A percentile compares a stretch with the other conserved stretches of the same genome.
Evolutionary conservation across 768 basidiomycete genomes (phyloP).

Genomic region (Boletellus sp.): DNA sequence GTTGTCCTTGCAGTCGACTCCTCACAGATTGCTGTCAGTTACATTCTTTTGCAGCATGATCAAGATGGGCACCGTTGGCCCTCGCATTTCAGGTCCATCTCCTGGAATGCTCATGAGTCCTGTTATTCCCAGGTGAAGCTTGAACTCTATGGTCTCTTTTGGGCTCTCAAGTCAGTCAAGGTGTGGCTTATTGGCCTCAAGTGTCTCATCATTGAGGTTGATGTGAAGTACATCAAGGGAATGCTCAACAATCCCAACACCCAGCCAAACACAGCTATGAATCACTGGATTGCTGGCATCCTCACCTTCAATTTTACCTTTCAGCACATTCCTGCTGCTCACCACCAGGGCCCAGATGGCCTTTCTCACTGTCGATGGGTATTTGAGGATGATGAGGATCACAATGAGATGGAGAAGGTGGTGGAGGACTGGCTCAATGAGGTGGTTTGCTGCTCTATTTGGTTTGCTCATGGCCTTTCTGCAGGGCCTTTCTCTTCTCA

Average conservation of each 20-base stretch:
- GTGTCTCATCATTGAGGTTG: conserved; percentile 36
- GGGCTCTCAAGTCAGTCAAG: conserved; percentile 19
- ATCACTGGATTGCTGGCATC: conserved; percentile 28
- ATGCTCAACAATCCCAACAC: conserved; percentile 36
- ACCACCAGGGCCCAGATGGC: conserved; percentile 29
- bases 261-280: conserved; percentile 31
- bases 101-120: conserved; percentile 25
- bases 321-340: conserved; percentile 25
- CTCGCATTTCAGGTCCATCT: conserved; percentile 37
- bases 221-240: conserved; percentile 38
- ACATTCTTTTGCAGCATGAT: conserved; percentile 28
- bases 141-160: conserved; percentile 29
- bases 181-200: conserved; percentile 28
- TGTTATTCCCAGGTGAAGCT: conserved; percentile 22
- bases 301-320: conserved; percentile 31
- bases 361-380: conserved; percentile 21
- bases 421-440: neutral
- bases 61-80: conserved; percentile 16
- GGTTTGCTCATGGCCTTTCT: neutral
- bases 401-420: conserved; percentile 15
- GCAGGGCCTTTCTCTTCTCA: neutral
- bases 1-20: conserved; percentile 25
- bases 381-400: conserved; percentile 10
- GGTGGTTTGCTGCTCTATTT: too few relatives aligned
- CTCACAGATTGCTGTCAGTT: conserved; percentile 34